A percentile compares a stretch with the other conserved stretches of the same genome.
Conservation (phyloP, 208 protist genomes). For the Leishmania gerbilli region DNA sequence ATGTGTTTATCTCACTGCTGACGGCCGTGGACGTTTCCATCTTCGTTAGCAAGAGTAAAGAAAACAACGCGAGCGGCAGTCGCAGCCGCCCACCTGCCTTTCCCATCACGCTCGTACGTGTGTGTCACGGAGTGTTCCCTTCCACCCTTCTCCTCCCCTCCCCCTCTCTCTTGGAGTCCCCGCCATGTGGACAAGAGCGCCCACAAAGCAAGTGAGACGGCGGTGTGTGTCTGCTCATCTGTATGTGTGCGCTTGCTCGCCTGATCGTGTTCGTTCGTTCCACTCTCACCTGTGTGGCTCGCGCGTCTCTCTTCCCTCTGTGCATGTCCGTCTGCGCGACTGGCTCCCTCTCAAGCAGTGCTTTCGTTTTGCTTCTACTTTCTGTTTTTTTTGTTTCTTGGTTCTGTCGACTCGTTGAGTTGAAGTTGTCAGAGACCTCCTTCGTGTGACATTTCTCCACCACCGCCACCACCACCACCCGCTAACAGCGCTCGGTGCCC, state of each 20-base stretch:
- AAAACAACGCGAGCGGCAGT: background rate
- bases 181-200: background rate
- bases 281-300: background rate
- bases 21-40: conserved; percentile 10
- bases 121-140: background rate
- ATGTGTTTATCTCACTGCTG: background rate
- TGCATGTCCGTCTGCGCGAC: background rate
- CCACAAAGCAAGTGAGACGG: background rate
- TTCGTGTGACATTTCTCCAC: background rate
- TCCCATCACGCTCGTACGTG: background rate
- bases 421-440: background rate
- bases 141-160: background rate
- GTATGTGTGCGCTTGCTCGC: background rate
- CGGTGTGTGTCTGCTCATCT: no score
- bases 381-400: background rate
- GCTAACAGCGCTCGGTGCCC: background rate
- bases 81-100: background rate
- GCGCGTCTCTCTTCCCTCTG: background rate
- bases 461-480: no score
- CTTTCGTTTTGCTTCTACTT: background rate
- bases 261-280: background rate
- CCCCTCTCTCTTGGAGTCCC: no score
- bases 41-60: conserved; percentile 2
- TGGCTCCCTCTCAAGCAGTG: background rate
- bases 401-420: background rate